Conservation (phyloP, 257 asterid species). For the Cinchona pubescens region DNA sequence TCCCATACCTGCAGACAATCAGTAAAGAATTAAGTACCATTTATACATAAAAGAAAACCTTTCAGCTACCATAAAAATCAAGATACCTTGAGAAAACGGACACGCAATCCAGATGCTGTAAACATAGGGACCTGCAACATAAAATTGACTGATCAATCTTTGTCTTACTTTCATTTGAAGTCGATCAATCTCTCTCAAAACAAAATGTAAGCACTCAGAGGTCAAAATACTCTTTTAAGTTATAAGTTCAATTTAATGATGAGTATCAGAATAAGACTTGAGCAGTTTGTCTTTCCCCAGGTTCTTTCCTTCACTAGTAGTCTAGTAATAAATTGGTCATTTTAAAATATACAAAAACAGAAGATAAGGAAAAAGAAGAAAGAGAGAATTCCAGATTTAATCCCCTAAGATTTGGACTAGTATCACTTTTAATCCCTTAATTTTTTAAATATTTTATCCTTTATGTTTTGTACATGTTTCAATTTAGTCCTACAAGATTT, state of each 20-base stretch:
- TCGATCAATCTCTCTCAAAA: not conserved
- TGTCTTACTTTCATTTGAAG: not conserved
- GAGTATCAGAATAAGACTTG: not conserved
- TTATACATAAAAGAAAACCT: not conserved
- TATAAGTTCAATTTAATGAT: not conserved
- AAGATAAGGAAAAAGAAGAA: not conserved
- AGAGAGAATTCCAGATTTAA: not conserved
- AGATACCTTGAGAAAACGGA: slow-evolving; percentile 89
- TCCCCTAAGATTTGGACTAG: not conserved
- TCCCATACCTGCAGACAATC: slow-evolving; percentile 83
- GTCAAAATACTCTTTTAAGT: not conserved
- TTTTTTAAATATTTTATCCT: not conserved
- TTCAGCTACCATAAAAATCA: not conserved
- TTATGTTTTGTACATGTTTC: not conserved
- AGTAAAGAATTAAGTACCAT: slow-evolving; percentile 15
- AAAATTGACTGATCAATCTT: not conserved
- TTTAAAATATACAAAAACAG: not conserved
- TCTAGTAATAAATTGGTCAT: not conserved
- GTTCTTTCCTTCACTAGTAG: not conserved
- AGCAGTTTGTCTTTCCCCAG: too few relatives aligned
- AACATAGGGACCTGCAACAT: slow-evolving; percentile 93
- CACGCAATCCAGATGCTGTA: slow-evolving; percentile 96
- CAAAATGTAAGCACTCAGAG: not conserved
- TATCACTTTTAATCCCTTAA: not conserved
- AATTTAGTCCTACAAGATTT: not conserved